Conservation (phyloP, 345 rosid genomes). For the Theobroma cacao region DNA sequence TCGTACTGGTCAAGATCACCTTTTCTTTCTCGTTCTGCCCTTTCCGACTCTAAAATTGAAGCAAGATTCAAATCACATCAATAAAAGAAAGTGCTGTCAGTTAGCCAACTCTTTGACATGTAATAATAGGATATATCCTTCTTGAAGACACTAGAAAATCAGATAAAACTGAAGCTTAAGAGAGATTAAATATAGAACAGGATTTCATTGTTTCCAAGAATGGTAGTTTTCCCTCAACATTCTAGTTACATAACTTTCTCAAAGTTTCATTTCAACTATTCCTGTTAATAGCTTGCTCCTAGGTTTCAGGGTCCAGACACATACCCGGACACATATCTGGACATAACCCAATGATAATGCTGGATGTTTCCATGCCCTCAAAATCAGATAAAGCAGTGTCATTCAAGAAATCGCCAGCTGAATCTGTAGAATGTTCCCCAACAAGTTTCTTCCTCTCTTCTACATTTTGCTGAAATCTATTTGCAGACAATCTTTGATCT, state of each 20-base stretch:
- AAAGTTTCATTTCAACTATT: not conserved
- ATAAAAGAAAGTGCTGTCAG: conserved; percentile 9
- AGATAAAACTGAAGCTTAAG: not conserved
- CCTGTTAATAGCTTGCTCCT: not conserved
- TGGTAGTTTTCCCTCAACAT: not conserved
- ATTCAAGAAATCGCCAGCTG: conserved; percentile 10
- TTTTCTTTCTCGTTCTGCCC: conserved; percentile 93
- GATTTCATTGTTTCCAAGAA: conserved; percentile 2
- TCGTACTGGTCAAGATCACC: conserved; percentile 97
- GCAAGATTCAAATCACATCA: conserved; percentile 14
- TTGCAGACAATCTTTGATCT: not conserved
- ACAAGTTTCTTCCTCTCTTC: conserved; percentile 13
- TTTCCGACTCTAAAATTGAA: conserved; percentile 65
- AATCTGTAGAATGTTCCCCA: not conserved
- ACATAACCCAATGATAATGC: conserved; percentile 47
- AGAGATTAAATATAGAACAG: not conserved
- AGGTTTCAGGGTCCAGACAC: conserved; percentile 13
- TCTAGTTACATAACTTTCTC: not conserved
- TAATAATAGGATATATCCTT: conserved; percentile 9
- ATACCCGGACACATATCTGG: conserved; percentile 73
- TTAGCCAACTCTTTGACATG: not conserved
- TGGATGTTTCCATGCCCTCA: conserved; percentile 40
- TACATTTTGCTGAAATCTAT: conserved; percentile 1
- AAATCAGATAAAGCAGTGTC: conserved; percentile 27
- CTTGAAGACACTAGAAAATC: not conserved